A percentile compares a stretch with the other conserved stretches of the same genome.
Evolutionary conservation across 768 basidiomycete genomes (phyloP).

Genomic region (Lenzites betulinus): DNA sequence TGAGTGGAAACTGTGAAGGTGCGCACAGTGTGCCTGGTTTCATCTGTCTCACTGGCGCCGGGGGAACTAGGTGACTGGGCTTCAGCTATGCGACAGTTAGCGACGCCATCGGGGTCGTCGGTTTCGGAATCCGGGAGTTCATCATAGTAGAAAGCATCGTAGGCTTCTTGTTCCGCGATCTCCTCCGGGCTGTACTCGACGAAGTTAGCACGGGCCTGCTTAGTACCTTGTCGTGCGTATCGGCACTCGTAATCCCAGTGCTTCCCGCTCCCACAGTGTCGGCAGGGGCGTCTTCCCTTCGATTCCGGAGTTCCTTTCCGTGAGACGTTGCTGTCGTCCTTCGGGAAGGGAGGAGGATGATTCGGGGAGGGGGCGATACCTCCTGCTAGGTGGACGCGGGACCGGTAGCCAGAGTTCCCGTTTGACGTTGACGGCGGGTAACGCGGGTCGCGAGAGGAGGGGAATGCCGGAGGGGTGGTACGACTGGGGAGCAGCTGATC

Average conservation of each 20-base stretch:
- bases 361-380: neutral
- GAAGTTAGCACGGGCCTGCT: conserved; percentile 19
- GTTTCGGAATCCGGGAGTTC: conserved; percentile 10
- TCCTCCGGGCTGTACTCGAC: conserved; percentile 19
- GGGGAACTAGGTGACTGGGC: neutral
- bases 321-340: conserved; percentile 7
- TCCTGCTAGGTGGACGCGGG: neutral
- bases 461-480: neutral
- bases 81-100: conserved; percentile 15
- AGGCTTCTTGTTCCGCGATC: conserved; percentile 30
- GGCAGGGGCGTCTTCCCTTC: conserved; percentile 34
- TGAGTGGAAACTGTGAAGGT: no score
- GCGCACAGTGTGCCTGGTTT: no score
- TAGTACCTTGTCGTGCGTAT: conserved; percentile 24
- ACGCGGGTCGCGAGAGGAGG: neutral
- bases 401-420: no score
- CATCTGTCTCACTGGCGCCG: neutral
- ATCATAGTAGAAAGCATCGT: conserved; percentile 31
- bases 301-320: conserved; percentile 17
- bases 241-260: no score
- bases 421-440: no score
- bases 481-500: neutral
- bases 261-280: conserved; percentile 37
- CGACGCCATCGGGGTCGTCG: conserved; percentile 24
- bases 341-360: conserved; percentile 19